Conservation (phyloP, 441 rosid species). For the Gossypium gossypioides region DNA sequence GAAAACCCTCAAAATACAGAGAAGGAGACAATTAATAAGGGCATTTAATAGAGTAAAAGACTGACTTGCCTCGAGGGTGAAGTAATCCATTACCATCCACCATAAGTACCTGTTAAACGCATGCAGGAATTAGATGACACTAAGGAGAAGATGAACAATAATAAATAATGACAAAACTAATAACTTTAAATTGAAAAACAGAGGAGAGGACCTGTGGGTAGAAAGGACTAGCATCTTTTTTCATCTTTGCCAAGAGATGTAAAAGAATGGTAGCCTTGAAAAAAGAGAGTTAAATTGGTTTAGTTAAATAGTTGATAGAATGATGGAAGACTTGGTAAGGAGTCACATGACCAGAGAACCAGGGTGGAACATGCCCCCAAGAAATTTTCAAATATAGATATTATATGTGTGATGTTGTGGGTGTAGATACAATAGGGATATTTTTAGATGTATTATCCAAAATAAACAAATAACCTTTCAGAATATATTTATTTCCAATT, state of each 20-base stretch:
- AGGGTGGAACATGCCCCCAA: not conserved
- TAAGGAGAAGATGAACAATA: not conserved
- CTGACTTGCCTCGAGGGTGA: conserved; percentile 71
- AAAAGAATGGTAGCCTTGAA: conserved; percentile 59
- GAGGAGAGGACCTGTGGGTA: conserved; percentile 57
- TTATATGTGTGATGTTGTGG: not conserved
- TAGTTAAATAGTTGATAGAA: not conserved
- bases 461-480: not conserved
- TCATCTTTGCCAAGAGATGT: conserved; percentile 58
- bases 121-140: conserved; percentile 11
- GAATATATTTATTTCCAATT: not conserved
- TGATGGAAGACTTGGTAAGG: not conserved
- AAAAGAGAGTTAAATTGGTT: not conserved
- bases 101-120: conserved; percentile 44
- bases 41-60: not conserved
- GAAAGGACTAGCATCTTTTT: conserved; percentile 33
- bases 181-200: not conserved
- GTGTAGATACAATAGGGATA: not conserved
- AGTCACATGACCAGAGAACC: not conserved
- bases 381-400: not conserved
- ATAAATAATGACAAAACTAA: not conserved
- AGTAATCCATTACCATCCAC: conserved; percentile 92
- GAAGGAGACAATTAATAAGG: not conserved
- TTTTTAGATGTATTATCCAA: not conserved
- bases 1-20: conserved; percentile 9